These are phyloP conservation scores for Curvularia sp. DNA, from an alignment of 2,329 filamentous ascomycete species.

Conservation along the genomic window DNA sequence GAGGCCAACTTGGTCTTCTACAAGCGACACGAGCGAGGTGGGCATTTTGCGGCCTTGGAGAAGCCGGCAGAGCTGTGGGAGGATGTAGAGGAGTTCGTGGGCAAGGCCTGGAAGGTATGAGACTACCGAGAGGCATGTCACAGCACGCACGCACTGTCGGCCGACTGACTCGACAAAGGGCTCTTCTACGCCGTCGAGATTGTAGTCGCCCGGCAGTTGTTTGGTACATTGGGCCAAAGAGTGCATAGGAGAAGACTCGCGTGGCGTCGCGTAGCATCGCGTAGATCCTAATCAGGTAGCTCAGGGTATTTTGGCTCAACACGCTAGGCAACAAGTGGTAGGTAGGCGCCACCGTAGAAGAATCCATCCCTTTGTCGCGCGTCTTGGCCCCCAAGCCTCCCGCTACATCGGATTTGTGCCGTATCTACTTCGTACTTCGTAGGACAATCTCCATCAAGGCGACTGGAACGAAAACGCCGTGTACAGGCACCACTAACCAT, in stretches of 20 bases:
- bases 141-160: neutral
- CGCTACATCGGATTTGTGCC: neutral
- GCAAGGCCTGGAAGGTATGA: constrained; percentile 46
- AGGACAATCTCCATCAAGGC: neutral
- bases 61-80: constrained; percentile 51
- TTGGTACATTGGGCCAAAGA: neutral
- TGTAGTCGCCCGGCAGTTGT: constrained; percentile 1
- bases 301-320: neutral
- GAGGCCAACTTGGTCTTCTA: constrained; percentile 51
- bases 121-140: neutral
- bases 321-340: neutral
- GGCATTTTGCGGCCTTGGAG: constrained; percentile 63
- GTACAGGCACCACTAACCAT: neutral
- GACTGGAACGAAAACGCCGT: neutral
- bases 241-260: neutral
- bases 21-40: constrained; percentile 54
- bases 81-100: constrained; percentile 57
- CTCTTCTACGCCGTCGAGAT: constrained; percentile 1
- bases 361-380: neutral
- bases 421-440: neutral
- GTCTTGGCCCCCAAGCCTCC: neutral
- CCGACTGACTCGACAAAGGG: constrained; percentile 4
- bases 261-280: neutral
- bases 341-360: neutral
- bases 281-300: neutral